Percentiles rank a stretch among this genome's conserved stretches.
Evolutionary conservation across 1,139 yeast genomes (phyloP).

Genomic region (Yamadazyma spencermartinsiae): DNA sequence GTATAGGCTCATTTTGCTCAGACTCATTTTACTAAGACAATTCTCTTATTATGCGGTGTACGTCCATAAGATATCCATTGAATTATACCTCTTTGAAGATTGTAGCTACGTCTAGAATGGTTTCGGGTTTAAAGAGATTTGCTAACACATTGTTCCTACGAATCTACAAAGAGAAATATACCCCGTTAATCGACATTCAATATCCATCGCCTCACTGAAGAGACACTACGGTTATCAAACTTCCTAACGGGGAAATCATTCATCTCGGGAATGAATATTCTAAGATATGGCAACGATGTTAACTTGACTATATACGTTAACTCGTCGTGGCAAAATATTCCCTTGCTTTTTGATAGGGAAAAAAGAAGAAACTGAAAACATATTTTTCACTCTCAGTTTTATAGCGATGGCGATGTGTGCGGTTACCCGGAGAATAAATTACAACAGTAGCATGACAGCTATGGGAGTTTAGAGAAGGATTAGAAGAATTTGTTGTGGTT

Average conservation of each 20-base stretch:
- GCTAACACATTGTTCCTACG: too few relatives aligned
- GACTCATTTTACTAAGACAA: too few relatives aligned
- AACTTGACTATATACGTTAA: conserved; percentile 61
- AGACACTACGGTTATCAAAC: conserved; percentile 54
- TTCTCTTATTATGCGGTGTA: too few relatives aligned
- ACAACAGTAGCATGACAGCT: too few relatives aligned
- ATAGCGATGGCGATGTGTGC: conserved; percentile 3
- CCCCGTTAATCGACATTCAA: conserved; percentile 66
- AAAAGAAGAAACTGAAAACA: conserved; percentile 17
- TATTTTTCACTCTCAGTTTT: conserved; percentile 1
- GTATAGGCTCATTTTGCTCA: too few relatives aligned
- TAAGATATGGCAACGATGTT: conserved; percentile 63
- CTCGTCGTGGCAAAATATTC: conserved; percentile 72
- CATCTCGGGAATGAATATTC: conserved; percentile 48
- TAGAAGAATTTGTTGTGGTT: too few relatives aligned
- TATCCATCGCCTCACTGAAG: conserved; percentile 52
- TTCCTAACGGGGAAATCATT: conserved; percentile 55
- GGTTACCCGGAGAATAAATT: conserved; percentile 21
- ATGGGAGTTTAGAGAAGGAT: too few relatives aligned
- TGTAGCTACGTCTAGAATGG: too few relatives aligned
- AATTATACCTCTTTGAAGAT: too few relatives aligned
- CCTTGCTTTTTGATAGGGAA: conserved; percentile 63
- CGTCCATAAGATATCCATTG: too few relatives aligned
- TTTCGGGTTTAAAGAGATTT: conserved; percentile 4
- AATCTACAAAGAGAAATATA: conserved; percentile 29